phyloP scores from a whole-genome alignment of 768 basidiomycete genomes.

The Tulasnella sp. region DNA sequence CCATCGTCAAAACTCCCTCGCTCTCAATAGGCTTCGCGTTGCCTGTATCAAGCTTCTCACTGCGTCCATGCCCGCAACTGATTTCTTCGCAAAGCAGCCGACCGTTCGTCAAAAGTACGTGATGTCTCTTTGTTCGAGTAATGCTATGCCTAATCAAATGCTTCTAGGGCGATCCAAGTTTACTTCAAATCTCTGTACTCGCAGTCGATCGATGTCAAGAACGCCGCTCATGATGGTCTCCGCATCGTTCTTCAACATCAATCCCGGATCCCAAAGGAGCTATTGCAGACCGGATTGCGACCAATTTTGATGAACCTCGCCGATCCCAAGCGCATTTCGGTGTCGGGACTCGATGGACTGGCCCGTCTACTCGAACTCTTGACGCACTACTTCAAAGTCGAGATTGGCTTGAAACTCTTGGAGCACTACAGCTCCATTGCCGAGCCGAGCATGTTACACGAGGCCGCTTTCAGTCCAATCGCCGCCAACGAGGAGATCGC shows the following conservation, averaged over 20 bases:
- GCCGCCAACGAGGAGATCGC: slow-evolving; percentile 84
- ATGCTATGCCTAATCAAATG: neutral
- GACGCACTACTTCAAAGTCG: slow-evolving; percentile 99
- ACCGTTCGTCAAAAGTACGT: slow-evolving; percentile 74
- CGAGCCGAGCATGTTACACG: slow-evolving; percentile 72
- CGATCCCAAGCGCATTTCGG: slow-evolving; percentile 87
- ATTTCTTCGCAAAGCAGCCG: slow-evolving; percentile 79
- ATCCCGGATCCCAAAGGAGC: slow-evolving; percentile 84
- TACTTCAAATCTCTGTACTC: slow-evolving; percentile 99
- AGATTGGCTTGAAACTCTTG: slow-evolving; percentile 93
- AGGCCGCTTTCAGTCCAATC: slow-evolving; percentile 66
- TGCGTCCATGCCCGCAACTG: slow-evolving; percentile 88
- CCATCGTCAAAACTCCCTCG: slow-evolving; percentile 63
- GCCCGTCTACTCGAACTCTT: slow-evolving; percentile 87
- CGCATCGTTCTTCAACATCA: slow-evolving; percentile 82
- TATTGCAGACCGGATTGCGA: slow-evolving; percentile 87
- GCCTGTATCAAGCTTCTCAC: slow-evolving; percentile 89
- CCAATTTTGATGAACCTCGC: slow-evolving; percentile 97
- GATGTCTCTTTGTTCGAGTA: neutral
- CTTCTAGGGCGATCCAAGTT: slow-evolving; percentile 71
- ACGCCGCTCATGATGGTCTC: slow-evolving; percentile 89
- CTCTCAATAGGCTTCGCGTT: slow-evolving; percentile 81
- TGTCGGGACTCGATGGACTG: slow-evolving; percentile 84
- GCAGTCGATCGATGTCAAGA: slow-evolving; percentile 78
- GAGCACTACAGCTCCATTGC: slow-evolving; percentile 93